Evolutionary conservation across 73 alveolate genomes (phyloP), one percentile per base, ranked within the genome.

Genomic region (Paramecium bursaria): DNA sequence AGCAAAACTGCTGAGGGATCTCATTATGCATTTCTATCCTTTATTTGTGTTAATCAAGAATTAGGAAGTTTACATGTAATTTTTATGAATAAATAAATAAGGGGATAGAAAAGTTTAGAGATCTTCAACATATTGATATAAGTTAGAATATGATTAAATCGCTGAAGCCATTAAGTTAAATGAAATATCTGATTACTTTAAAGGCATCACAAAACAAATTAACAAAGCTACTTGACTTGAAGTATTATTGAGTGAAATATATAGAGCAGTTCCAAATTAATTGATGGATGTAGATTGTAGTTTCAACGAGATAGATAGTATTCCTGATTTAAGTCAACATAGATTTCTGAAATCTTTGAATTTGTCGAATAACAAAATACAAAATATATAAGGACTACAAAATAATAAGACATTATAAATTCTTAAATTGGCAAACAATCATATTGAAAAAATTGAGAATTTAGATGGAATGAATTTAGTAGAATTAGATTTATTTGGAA

Each of bases 131-230:
- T 61, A 22, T 96, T 26, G 94, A 94, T 88, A 95, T 96, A 10
- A 86, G 96, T 10, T 50, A 88, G 60, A 96, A 96, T 90, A 87
- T 77, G 21, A 87, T 96, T 10, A 93, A 87, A 25, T 86, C 96
- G 11, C 91, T 96, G 55, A 93, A 93, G 52, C 92, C 94, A 42
- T 87, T 96, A 15, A 82, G 95, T 13, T 88, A 88, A 27, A 53
- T 96, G 50, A 91, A 95, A 86, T 97, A 96, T 73, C 54, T 96
- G 77, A 91, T 92, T 15, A 90, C 91, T 55, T 79, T 96, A 23
- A 88, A 95, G 50, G 98, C 98, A 26, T 74, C 97, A 31, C 85
- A 92, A 76, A 96, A 96, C 76, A 88, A 91, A 53, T 55, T 96
- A 42, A 75, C 94, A 25, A 88, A 87, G 61, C 88, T 93, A 74